Conservation (phyloP, 2,329 filamentous ascomycete genomes). For the Hymenoscyphus linearis region DNA sequence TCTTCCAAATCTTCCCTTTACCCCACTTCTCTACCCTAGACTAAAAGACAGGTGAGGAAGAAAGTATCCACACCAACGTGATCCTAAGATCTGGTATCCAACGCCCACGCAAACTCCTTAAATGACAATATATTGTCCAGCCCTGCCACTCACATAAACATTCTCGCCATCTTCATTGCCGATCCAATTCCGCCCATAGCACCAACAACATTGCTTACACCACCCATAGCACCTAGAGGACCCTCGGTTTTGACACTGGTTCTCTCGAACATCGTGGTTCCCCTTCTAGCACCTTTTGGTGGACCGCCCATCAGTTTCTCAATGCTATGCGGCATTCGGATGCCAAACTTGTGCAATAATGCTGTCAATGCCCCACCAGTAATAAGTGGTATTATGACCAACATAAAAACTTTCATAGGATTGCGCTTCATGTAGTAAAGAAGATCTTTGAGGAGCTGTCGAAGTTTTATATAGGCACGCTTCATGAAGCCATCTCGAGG, state of each 20-base stretch:
- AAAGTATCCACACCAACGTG: conserved; percentile 3
- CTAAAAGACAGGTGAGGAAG: not conserved
- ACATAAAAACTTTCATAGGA: conserved; percentile 80
- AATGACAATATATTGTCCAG: conserved; percentile 6
- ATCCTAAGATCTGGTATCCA: conserved; percentile 13
- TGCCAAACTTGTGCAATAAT: conserved; percentile 71
- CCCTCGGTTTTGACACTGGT: conserved; percentile 14
- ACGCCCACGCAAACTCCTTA: conserved; percentile 4
- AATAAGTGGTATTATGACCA: conserved; percentile 81
- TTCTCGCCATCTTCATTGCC: conserved; percentile 30
- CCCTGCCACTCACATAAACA: conserved; percentile 29
- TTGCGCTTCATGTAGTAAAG: conserved; percentile 76
- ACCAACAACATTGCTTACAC: conserved; percentile 18
- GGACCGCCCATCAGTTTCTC: conserved; percentile 55
- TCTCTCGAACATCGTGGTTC: conserved; percentile 21
- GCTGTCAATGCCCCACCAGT: conserved; percentile 77
- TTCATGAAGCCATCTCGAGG: conserved; percentile 75
- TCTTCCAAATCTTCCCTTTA: not conserved
- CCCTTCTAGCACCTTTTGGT: conserved; percentile 38
- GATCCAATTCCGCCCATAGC: conserved; percentile 27
- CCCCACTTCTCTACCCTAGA: not conserved
- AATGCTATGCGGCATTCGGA: conserved; percentile 64
- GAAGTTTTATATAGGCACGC: conserved; percentile 68
- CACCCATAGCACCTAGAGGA: conserved; percentile 16
- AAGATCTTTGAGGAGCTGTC: conserved; percentile 74